Evolutionary conservation across 129 eudicot species (phyloP).

Genomic region (Heracleum sosnowskyi): DNA sequence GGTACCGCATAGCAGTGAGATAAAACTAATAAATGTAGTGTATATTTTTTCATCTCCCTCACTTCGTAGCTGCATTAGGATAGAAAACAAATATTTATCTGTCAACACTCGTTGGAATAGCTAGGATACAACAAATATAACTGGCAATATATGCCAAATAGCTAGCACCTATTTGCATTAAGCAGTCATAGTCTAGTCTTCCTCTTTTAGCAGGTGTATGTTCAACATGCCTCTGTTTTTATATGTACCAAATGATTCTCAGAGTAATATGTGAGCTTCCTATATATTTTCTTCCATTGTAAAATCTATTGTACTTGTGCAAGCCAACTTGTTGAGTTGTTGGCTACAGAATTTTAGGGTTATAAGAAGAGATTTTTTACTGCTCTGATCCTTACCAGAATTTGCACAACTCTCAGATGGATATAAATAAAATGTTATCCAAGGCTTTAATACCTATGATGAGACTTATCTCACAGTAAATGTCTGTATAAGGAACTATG

Average conservation of each 20-base stretch:
- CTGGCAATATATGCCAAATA: neutral
- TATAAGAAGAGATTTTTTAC: neutral
- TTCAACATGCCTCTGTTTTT: no score
- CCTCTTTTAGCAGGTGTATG: neutral
- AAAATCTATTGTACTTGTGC: neutral
- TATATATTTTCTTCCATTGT: neutral
- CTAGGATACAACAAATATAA: neutral
- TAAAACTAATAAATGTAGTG: constrained; percentile 67
- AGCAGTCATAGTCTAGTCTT: neutral
- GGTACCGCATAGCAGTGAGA: constrained; percentile 67
- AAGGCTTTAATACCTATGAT: neutral
- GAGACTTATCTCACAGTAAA: neutral
- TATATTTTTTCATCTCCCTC: constrained; percentile 68
- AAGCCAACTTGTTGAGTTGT: neutral
- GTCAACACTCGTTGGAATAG: neutral
- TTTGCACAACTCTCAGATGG: neutral
- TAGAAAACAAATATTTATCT: neutral
- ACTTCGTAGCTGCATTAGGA: constrained; percentile 58
- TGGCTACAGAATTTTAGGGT: neutral
- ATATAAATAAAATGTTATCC: neutral
- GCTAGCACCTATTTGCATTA: neutral
- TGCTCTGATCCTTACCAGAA: neutral
- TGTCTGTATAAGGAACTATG: neutral
- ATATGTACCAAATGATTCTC: neutral
- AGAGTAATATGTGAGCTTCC: neutral